These are phyloP conservation scores for Suillus placidus DNA, from an alignment of 768 basidiomycete species.

Conservation along the genomic window DNA sequence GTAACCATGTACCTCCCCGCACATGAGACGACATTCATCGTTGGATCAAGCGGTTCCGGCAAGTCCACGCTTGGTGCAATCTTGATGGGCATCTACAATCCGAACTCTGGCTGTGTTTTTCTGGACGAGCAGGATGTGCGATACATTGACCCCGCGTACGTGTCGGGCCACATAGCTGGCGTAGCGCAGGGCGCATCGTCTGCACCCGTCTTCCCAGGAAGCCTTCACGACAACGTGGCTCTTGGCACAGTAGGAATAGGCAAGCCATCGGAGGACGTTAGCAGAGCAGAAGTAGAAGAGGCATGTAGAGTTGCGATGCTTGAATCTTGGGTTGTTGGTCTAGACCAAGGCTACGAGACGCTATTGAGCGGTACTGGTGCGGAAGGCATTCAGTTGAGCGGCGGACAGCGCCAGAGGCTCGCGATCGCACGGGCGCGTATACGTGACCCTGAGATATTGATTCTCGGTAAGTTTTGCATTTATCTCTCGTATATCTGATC, in stretches of 20 bases:
- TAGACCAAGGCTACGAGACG: conserved; percentile 92
- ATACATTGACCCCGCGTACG: conserved; percentile 72
- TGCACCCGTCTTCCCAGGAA: conserved; percentile 66
- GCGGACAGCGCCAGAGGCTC: conserved; percentile 90
- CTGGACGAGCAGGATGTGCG: conserved; percentile 83
- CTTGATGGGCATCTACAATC: conserved; percentile 72
- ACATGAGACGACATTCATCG: conserved; percentile 75
- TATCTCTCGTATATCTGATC: background rate
- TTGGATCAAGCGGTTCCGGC: conserved; percentile 77
- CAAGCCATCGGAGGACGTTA: conserved; percentile 51
- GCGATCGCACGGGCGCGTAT: conserved; percentile 87
- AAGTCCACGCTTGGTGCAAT: conserved; percentile 73
- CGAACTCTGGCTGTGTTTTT: conserved; percentile 63
- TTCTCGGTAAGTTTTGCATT: conserved; percentile 70
- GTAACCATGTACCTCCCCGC: conserved; percentile 72
- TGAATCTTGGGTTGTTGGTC: conserved; percentile 80
- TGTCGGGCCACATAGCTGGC: conserved; percentile 68
- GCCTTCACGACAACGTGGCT: conserved; percentile 84
- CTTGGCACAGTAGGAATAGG: conserved; percentile 63
- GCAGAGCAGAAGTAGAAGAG: conserved; percentile 69
- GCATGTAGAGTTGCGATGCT: conserved; percentile 86
- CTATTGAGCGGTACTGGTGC: conserved; percentile 52
- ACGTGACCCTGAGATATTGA: conserved; percentile 83
- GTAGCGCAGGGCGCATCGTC: conserved; percentile 77
- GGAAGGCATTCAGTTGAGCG: conserved; percentile 78